phyloP scores from a whole-genome alignment of 1,284 basidiomycete species.

The Leucocoprinus gongylophorus region DNA sequence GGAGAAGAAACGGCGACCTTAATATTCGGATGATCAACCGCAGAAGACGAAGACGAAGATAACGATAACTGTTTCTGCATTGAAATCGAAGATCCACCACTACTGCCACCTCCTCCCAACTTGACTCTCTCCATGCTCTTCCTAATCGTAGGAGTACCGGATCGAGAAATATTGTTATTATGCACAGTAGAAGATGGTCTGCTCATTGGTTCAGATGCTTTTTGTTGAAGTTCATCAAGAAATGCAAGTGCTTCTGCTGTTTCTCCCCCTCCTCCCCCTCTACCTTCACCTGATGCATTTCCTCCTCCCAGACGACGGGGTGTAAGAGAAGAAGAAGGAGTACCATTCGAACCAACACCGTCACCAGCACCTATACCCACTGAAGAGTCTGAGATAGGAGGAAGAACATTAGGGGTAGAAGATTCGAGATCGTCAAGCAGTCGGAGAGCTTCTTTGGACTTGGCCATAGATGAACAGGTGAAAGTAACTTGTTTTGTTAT shows the following conservation, averaged over 20 bases:
- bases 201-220: slow-evolving; percentile 70
- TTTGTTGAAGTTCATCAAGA: slow-evolving; percentile 91
- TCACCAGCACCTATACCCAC: neutral
- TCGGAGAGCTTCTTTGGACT: slow-evolving; percentile 78
- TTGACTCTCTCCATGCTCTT: slow-evolving; percentile 74
- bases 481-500: too few species aligned
- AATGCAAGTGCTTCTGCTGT: slow-evolving; percentile 81
- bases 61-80: slow-evolving; percentile 21
- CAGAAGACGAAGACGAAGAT: slow-evolving; percentile 30
- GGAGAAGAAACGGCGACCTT: slow-evolving; percentile 18
- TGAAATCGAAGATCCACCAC: slow-evolving; percentile 35
- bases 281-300: neutral
- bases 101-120: slow-evolving; percentile 44
- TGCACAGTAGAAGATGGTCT: slow-evolving; percentile 30
- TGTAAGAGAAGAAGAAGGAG: slow-evolving; percentile 21
- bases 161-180: slow-evolving; percentile 45
- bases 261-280: slow-evolving; percentile 44
- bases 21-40: slow-evolving; percentile 21
- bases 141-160: slow-evolving; percentile 63
- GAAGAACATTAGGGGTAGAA: slow-evolving; percentile 34
- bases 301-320: slow-evolving; percentile 1
- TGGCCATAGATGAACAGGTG: slow-evolving; percentile 38
- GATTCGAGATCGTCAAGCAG: slow-evolving; percentile 89
- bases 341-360: slow-evolving; percentile 11
- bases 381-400: slow-evolving; percentile 3